Percentiles rank a stretch among this genome's conserved stretches.
These are phyloP conservation scores for Podospora anserina DNA, from an alignment of 495 filamentous ascomycete species.

Conservation along the genomic window DNA sequence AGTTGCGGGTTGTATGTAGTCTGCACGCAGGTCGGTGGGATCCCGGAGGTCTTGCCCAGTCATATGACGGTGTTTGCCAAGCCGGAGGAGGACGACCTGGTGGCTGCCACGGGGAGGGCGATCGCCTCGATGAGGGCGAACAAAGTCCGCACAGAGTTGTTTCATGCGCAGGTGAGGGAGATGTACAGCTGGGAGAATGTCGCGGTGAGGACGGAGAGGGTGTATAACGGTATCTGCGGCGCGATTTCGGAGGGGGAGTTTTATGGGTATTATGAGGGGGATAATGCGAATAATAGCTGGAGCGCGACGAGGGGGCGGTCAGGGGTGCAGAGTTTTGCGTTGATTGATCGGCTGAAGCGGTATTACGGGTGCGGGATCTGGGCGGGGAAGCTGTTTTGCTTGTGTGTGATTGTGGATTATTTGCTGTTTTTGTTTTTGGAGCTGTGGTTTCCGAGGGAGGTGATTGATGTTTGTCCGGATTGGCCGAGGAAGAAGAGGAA, in stretches of 20 bases:
- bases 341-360: slow-evolving; percentile 90
- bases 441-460: slow-evolving; percentile 75
- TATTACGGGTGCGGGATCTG: slow-evolving; percentile 99
- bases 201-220: slow-evolving; percentile 84
- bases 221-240: slow-evolving; percentile 88
- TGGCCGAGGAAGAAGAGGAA: slow-evolving; percentile 73
- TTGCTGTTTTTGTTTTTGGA: slow-evolving; percentile 83
- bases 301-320: slow-evolving; percentile 72
- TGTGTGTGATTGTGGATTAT: slow-evolving; percentile 93
- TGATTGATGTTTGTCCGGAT: slow-evolving; percentile 82
- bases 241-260: slow-evolving; percentile 81
- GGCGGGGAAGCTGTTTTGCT: slow-evolving; percentile 94
- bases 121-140: slow-evolving; percentile 77
- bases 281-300: slow-evolving; percentile 60
- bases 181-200: slow-evolving; percentile 99
- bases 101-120: slow-evolving; percentile 74
- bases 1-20: slow-evolving; percentile 94
- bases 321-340: slow-evolving; percentile 74
- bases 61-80: slow-evolving; percentile 95
- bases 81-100: slow-evolving; percentile 89
- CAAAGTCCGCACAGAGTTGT: slow-evolving; percentile 83
- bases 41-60: slow-evolving; percentile 87
- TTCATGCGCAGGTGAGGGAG: slow-evolving; percentile 92
- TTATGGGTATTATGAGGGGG: slow-evolving; percentile 79
- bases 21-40: slow-evolving; percentile 92